phyloP scores from a whole-genome alignment of 2,329 filamentous ascomycete genomes.

The Claviceps fusiformis region DNA sequence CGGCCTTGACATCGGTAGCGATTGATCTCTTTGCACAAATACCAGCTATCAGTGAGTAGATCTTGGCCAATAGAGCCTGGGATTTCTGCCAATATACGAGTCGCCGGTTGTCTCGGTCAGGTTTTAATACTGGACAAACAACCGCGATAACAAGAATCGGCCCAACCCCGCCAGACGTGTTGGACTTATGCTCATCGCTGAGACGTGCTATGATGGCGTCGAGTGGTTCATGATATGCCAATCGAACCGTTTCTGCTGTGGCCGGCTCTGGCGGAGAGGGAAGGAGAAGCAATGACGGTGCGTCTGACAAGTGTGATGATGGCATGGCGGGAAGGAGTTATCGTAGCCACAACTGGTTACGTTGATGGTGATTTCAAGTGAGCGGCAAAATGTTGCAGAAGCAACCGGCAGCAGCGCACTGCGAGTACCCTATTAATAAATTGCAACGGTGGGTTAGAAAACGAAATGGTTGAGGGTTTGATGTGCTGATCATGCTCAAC shows the following conservation, averaged over 20 bases:
- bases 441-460: too few relatives aligned
- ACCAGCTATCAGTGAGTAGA: constrained; percentile 67
- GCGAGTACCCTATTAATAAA: background rate
- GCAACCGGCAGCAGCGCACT: background rate
- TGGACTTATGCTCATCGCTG: constrained; percentile 16
- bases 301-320: background rate
- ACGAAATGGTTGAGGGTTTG: background rate
- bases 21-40: constrained; percentile 50
- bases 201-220: constrained; percentile 38
- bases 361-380: background rate
- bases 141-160: constrained; percentile 41
- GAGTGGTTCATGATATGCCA: constrained; percentile 47
- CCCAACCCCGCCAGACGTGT: constrained; percentile 18
- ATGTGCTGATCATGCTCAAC: background rate
- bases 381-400: background rate
- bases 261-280: constrained; percentile 47
- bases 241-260: constrained; percentile 35
- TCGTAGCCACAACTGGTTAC: background rate
- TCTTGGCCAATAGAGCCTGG: constrained; percentile 58
- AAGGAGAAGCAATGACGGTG: constrained; percentile 43
- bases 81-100: constrained; percentile 48
- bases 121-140: constrained; percentile 44
- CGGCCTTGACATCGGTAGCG: constrained; percentile 42
- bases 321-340: background rate
- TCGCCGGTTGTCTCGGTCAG: constrained; percentile 25